Conservation (phyloP, 495 filamentous ascomycete genomes). For the Annulohypoxylon stygium region DNA sequence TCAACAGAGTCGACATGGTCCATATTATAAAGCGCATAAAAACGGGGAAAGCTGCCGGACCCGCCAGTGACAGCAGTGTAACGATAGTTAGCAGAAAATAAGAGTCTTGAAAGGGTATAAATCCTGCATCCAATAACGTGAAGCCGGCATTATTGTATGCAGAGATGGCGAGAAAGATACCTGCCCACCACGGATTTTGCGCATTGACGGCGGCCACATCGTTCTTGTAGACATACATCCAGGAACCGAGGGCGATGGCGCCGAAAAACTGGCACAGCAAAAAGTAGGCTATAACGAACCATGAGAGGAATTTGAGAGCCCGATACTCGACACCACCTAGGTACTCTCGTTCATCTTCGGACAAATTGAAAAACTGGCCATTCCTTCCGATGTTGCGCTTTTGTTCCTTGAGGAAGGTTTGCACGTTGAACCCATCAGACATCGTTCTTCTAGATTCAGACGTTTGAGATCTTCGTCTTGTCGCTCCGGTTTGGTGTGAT, state of each 20-base stretch:
- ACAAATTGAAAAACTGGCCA: conserved; percentile 74
- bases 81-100: conserved; percentile 78
- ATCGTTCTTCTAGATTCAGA: conserved; percentile 37
- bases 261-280: conserved; percentile 74
- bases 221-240: conserved; percentile 69
- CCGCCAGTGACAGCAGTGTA: conserved; percentile 77
- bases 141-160: conserved; percentile 87
- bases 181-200: conserved; percentile 68
- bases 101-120: conserved; percentile 71
- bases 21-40: conserved; percentile 79
- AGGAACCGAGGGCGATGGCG: conserved; percentile 73
- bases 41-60: conserved; percentile 77
- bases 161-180: conserved; percentile 71
- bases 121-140: conserved; percentile 81
- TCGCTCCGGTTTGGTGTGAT: conserved; percentile 44
- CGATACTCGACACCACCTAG: conserved; percentile 80
- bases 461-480: conserved; percentile 42
- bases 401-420: conserved; percentile 45
- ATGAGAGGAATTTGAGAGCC: conserved; percentile 72
- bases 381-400: conserved; percentile 69
- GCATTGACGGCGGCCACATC: conserved; percentile 69
- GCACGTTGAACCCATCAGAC: conserved; percentile 45
- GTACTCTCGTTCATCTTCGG: conserved; percentile 70
- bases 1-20: conserved; percentile 60
- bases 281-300: conserved; percentile 77